Conservation (phyloP, 2,329 filamentous ascomycete genomes). For the Venturia pyrina region DNA sequence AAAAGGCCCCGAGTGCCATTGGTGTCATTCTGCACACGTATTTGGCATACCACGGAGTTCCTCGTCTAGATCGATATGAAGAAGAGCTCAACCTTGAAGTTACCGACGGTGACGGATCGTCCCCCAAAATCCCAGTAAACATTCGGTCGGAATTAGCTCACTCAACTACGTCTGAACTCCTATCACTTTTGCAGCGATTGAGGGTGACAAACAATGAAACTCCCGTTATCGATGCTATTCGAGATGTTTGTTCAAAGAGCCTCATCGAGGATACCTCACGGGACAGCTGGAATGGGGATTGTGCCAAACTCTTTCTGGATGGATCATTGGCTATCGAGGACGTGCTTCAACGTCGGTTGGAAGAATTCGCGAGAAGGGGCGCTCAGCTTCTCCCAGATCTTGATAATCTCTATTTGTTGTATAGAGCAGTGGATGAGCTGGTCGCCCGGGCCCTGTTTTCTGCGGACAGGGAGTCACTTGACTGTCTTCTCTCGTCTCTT, state of each 20-base stretch:
- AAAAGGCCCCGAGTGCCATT: not conserved
- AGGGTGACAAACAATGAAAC: not conserved
- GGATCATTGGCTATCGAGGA: not conserved
- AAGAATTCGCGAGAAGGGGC: not conserved
- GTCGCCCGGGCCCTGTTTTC: not conserved
- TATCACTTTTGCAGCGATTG: constrained; percentile 4
- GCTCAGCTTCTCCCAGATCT: not conserved
- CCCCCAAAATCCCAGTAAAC: not conserved
- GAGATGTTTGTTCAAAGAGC: not conserved
- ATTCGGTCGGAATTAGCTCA: not conserved
- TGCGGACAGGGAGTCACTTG: not conserved
- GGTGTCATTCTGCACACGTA: constrained; percentile 8
- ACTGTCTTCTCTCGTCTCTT: constrained; percentile 3
- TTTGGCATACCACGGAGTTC: not conserved
- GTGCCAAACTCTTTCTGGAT: constrained; percentile 1
- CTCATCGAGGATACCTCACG: not conserved
- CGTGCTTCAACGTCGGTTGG: not conserved
- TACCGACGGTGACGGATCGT: no score
- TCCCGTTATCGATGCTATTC: not conserved
- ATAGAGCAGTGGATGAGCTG: not conserved
- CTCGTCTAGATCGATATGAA: not conserved
- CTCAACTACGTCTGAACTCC: constrained; percentile 2
- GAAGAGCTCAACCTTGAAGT: constrained; percentile 4
- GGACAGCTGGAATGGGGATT: not conserved
- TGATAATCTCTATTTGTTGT: not conserved